Evolutionary conservation across 495 filamentous ascomycete genomes (phyloP), one percentile per base, ranked within the genome.

Genomic region (Penicillium salamii): DNA sequence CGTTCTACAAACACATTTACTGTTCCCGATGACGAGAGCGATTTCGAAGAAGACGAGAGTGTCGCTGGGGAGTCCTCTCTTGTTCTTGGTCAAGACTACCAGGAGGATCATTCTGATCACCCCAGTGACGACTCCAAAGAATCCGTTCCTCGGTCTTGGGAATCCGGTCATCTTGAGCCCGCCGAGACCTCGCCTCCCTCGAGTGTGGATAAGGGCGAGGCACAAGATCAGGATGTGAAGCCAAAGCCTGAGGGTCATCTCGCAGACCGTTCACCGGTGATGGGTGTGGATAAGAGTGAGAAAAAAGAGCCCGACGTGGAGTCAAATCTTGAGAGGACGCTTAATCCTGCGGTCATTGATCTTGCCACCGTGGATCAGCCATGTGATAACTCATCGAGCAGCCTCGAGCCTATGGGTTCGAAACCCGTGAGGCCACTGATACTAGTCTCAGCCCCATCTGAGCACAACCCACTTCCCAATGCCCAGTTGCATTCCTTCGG

Each of bases 21-120:
- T 46, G 73, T 76, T 4, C 76, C 76, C 5, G 75, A 78, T 32
- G 75, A 78, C 32, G 70, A 75, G 44, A 72, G 74, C 18, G 50
- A 71, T 12, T 65, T 64, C 42, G 60, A 69, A 29, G 60, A 69
- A 32, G 49, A 46, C 2, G 38, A 45, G 12, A 54, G 45, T 28
- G 37, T 42, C 14, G 23, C 23, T 26, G 23, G 8, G 23, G 23
- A 26, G 23, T 26, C 23, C 8, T 26, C 23, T 26, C 23, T 8
- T 26, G 23, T 4, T 4, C 8, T 8, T 4, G 8, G 23, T 26
- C 18, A 47, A 7, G 12, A 21, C 20, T 29, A 19, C 33, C 26
- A 47, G 18, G 44, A 37, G n/a, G 45, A 39, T n/a, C 20, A 44
- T 3, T 36, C 23, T 15, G 18, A 33, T 5, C 38, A 46, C 2